Conservation (phyloP, 805 yeast species). For the Saccharomycopsis synnaedendra region DNA sequence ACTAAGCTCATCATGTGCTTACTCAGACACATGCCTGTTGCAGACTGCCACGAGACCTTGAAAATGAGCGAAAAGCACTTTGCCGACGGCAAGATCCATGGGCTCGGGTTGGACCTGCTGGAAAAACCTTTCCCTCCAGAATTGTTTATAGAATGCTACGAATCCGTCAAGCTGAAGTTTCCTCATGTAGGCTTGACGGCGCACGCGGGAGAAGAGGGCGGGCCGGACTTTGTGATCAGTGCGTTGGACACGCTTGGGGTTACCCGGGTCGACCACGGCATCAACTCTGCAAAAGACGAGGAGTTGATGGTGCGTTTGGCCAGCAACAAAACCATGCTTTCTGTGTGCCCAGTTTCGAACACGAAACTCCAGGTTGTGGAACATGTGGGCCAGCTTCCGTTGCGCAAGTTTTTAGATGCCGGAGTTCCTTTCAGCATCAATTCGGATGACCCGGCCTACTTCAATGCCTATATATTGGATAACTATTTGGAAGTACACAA, state of each 20-base stretch:
- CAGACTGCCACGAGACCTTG: slow-evolving; percentile 46
- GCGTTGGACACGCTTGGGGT: slow-evolving; percentile 50
- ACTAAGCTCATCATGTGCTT: slow-evolving; percentile 74
- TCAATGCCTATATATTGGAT: slow-evolving; percentile 76
- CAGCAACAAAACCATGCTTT: slow-evolving; percentile 40
- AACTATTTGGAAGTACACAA: slow-evolving; percentile 59
- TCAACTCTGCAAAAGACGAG: slow-evolving; percentile 46
- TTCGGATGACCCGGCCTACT: slow-evolving; percentile 74
- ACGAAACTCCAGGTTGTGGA: slow-evolving; percentile 65
- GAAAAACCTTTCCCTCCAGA: slow-evolving; percentile 73
- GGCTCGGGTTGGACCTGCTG: slow-evolving; percentile 73
- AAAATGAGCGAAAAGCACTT: slow-evolving; percentile 40
- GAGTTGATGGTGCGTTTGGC: slow-evolving; percentile 49
- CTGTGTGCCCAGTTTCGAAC: slow-evolving; percentile 72
- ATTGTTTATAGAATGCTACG: slow-evolving; percentile 53
- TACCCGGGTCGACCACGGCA: slow-evolving; percentile 74
- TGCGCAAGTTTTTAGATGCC: slow-evolving; percentile 44
- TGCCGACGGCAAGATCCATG: slow-evolving; percentile 50
- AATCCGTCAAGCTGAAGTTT: slow-evolving; percentile 32
- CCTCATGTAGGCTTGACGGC: slow-evolving; percentile 60
- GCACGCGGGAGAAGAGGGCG: slow-evolving; percentile 88
- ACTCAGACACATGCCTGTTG: slow-evolving; percentile 61
- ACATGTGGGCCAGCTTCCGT: slow-evolving; percentile 57
- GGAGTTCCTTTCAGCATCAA: slow-evolving; percentile 66
- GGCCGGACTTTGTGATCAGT: slow-evolving; percentile 49